Evolutionary conservation across 805 yeast genomes (phyloP), one percentile per base, ranked within the genome.

Genomic region (Candida xiaguanensis): DNA sequence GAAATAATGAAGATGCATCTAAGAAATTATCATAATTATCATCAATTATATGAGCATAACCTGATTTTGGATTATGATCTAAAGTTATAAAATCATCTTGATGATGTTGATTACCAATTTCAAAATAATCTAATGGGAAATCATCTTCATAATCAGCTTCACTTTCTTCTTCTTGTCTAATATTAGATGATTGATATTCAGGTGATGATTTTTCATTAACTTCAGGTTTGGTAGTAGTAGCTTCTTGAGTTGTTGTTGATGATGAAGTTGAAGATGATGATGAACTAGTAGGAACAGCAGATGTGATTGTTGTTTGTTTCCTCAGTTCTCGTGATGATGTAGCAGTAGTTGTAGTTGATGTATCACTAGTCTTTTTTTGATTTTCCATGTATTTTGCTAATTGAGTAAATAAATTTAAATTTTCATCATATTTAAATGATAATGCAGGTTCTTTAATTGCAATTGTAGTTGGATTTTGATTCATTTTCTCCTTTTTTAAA

Each of bases 381-480:
- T 15, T 23, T 8, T 44, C 48, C 38, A 45, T 40, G 31, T 74
- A 78, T 9, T 61, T 68, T 8, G 61, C 44, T 29, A 85, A 55
- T 51, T 85, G 93, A 6, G 74, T 79, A 47, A 66, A 70, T 4
- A 85, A 54, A 2, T 78, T 67, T 22, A 56, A 50, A 2, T 66
- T 51, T 18, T 75, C 72, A 54, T 86, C 85, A 50, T 75, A 89
- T 29, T 69, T 59, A 62, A 91, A 87, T 2, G 90, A 80, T 29
- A 80, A 56, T 0, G 97, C 86, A 0, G 97, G 96, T 49, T 88
- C 95, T 29, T 72, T 60, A 6, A 69, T 66, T 2, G 96, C 79
- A 15, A 68, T 70, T 1, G 97, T 86, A 1, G 96, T 82, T 2
- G 93, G 75, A 5, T 65, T 65, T 46, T 80, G 87, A 35, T 69